These are phyloP conservation scores for Candida sanyiensis DNA, from an alignment of 805 yeast species.

Conservation along the genomic window DNA sequence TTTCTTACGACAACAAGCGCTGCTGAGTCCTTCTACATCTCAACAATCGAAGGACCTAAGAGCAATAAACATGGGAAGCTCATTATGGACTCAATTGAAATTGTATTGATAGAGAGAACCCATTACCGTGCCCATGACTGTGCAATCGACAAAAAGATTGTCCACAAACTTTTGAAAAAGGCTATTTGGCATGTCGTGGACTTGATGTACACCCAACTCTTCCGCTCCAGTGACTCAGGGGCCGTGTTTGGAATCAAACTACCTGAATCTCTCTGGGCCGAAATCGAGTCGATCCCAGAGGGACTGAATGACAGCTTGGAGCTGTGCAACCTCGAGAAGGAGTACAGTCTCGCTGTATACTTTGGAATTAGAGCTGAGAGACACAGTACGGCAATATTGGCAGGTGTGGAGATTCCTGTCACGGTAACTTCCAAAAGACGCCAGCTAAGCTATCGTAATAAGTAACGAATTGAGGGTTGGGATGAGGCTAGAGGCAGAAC, in stretches of 20 bases:
- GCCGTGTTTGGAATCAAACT: background rate
- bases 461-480: too few species aligned
- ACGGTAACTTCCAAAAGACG: background rate
- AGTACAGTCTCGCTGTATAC: slow-evolving; percentile 1
- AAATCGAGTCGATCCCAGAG: background rate
- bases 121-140: slow-evolving; percentile 1
- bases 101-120: background rate
- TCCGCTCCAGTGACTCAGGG: background rate
- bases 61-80: slow-evolving; percentile 1
- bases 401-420: background rate
- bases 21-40: background rate
- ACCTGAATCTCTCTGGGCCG: background rate
- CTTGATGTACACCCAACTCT: background rate
- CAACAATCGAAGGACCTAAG: background rate
- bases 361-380: background rate
- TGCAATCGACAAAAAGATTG: background rate
- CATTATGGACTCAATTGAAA: background rate
- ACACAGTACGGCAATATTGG: background rate
- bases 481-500: too few species aligned
- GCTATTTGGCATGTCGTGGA: background rate
- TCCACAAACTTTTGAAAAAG: background rate
- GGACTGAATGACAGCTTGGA: background rate
- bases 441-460: too few species aligned
- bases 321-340: slow-evolving; percentile 3
- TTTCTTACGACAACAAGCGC: background rate